Evolutionary conservation across 768 basidiomycete genomes (phyloP), one percentile per base, ranked within the genome.

Genomic region (Inosperma sp.): DNA sequence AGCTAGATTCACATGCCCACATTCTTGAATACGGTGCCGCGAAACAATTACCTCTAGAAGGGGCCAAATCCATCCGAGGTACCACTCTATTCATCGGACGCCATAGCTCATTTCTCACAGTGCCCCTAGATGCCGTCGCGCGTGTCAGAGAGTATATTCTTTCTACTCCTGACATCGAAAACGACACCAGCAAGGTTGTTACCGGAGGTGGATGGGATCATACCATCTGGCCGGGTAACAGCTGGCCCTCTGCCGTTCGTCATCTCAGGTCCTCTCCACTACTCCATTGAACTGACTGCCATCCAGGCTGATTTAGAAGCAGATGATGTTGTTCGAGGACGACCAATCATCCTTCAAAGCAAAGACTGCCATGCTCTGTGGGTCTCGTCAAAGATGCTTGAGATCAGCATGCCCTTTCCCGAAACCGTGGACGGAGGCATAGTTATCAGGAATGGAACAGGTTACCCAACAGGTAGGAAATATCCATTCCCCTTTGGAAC

Each of bases 201-300:
- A 77, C 82, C 48, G 91, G 91, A 2, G 81, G 86, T 62, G 93
- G 93, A 1, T 95, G 93, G 92, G 89, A 95, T 64, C 93, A 95
- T 66, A 94, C 90, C 1, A 68, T 76, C 47, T 88, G 86, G 86
- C 70, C 76, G 7, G 63, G 63, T 16, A 65, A 71, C 25, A 68
- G 70, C 17, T 91, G 84, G 75, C 90, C 90, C 6, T 80, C 78
- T 36, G 77, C 82, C 51, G 90, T 89, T 59, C 51, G 79, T 71
- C 31, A 29, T 51, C 50, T n/a, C 48, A 29, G 10, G 7, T 48
- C 33, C 31, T 21, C 13, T 30, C 16, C 19, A 21, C 22, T 17
- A 27, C 7, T 22, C 3, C 33, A 8, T 26, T 46, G 42, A 51
- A 45, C 44, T 51, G 19, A 53, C 21, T 21, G 5, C 42, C 35